Percentiles rank a stretch among this genome's conserved stretches.
phyloP scores from a whole-genome alignment of 176 grass and related monocot genomes.

The Oryza glaberrima region DNA sequence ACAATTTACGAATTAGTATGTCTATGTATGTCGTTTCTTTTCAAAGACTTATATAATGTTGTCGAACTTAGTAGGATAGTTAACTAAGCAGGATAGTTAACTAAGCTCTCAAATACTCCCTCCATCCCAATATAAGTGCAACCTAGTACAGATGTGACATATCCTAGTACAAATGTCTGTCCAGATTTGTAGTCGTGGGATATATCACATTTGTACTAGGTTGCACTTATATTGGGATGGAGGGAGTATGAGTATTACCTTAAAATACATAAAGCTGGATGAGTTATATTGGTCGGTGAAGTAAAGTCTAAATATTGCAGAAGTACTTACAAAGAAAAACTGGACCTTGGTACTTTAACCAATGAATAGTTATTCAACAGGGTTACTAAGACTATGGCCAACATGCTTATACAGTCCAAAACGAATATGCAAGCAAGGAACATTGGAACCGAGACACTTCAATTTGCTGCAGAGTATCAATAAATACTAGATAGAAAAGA shows the following conservation, averaged over 20 bases:
- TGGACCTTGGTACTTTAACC: constrained; percentile 49
- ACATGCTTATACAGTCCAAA: constrained; percentile 48
- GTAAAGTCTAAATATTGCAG: neutral
- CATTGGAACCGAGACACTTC: neutral
- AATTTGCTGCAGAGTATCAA: neutral
- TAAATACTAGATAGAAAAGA: neutral
- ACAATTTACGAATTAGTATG: neutral
- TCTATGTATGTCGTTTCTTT: neutral
- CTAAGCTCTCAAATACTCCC: neutral
- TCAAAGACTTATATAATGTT: neutral
- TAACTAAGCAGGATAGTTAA: constrained; percentile 12
- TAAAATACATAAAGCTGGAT: neutral
- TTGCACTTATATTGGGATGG: too few relatives aligned
- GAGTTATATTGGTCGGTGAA: neutral
- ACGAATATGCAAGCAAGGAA: constrained; percentile 24
- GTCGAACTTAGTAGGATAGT: neutral
- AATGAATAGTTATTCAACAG: neutral
- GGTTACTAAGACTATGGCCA: constrained; percentile 51
- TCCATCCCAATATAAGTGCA: too few relatives aligned
- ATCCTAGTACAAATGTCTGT: too few relatives aligned
- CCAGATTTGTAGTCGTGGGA: too few relatives aligned
- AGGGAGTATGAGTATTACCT: neutral
- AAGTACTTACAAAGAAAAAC: constrained; percentile 31
- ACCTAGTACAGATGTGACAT: too few relatives aligned
- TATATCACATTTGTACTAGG: too few relatives aligned